A percentile compares a stretch with the other conserved stretches of the same genome.
Evolutionary conservation across 495 filamentous ascomycete species (phyloP).

Genomic region (Penicillium argentinense): DNA sequence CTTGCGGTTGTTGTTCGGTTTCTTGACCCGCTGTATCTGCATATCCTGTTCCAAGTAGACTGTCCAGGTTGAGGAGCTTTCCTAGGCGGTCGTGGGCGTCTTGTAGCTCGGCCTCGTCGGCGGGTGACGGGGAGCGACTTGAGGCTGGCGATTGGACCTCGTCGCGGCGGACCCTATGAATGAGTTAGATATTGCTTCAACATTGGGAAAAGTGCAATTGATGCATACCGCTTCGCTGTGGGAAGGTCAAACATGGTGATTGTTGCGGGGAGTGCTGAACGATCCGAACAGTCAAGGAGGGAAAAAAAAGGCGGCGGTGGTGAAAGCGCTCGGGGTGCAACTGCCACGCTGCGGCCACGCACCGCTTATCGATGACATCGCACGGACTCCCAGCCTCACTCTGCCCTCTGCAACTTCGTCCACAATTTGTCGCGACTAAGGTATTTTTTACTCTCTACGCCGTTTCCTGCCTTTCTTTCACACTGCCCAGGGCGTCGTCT

Average conservation of each 20-base stretch:
- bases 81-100: constrained; percentile 41
- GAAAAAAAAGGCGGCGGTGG: constrained; percentile 7
- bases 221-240: constrained; percentile 40
- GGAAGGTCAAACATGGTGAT: constrained; percentile 44
- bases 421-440: too few relatives aligned
- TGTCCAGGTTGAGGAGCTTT: constrained; percentile 40
- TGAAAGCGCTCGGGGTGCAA: neutral
- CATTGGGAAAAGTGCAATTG: neutral
- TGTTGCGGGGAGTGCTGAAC: neutral
- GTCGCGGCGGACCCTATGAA: constrained; percentile 41
- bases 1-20: neutral
- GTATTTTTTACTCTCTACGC: constrained; percentile 10
- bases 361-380: constrained; percentile 30
- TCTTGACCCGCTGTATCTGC: neutral
- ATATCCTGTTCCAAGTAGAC: constrained; percentile 16
- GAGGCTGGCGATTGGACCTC: constrained; percentile 39
- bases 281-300: neutral
- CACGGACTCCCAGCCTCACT: constrained; percentile 27
- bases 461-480: constrained; percentile 11
- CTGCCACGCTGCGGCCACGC: constrained; percentile 29
- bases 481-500: constrained; percentile 10
- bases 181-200: neutral
- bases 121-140: constrained; percentile 32
- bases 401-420: constrained; percentile 2
- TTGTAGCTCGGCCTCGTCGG: constrained; percentile 30